phyloP scores from a whole-genome alignment of 257 asterid genomes.

The Cinchona pubescens region DNA sequence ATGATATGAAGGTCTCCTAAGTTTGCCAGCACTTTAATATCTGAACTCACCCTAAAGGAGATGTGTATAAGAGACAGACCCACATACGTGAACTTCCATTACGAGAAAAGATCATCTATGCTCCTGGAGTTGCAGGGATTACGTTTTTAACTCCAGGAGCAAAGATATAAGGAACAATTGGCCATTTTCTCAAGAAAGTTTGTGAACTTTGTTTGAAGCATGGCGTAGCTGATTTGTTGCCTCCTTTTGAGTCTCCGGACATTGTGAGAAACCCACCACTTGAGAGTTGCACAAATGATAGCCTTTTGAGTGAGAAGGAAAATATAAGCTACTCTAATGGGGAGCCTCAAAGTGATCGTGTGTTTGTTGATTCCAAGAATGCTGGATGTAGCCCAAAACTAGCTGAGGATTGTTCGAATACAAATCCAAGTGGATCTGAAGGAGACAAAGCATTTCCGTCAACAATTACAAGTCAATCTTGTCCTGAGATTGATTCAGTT shows the following conservation, averaged over 20 bases:
- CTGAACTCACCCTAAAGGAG: too few relatives aligned
- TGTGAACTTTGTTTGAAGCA: slow-evolving; percentile 75
- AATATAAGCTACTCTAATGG: slow-evolving; percentile 30
- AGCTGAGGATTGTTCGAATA: slow-evolving; percentile 27
- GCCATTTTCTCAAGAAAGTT: slow-evolving; percentile 81
- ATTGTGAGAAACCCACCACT: slow-evolving; percentile 36
- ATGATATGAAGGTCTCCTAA: slow-evolving; percentile 10
- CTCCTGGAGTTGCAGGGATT: slow-evolving; percentile 81
- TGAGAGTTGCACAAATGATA: slow-evolving; percentile 22
- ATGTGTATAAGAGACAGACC: too few relatives aligned
- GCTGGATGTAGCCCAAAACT: slow-evolving; percentile 23
- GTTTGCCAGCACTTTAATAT: not conserved
- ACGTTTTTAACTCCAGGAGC: slow-evolving; percentile 58
- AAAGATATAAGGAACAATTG: slow-evolving; percentile 70
- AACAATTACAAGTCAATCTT: slow-evolving; percentile 36
- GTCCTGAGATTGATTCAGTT: slow-evolving; percentile 43
- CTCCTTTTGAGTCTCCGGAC: slow-evolving; percentile 70
- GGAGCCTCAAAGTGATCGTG: slow-evolving; percentile 26
- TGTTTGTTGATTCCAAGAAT: slow-evolving; percentile 19
- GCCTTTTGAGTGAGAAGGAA: slow-evolving; percentile 16
- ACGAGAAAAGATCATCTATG: not conserved
- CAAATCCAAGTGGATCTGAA: slow-evolving; percentile 35
- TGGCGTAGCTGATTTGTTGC: slow-evolving; percentile 70
- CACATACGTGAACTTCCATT: too few relatives aligned
- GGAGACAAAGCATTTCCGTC: slow-evolving; percentile 41